Conservation (phyloP, 805 yeast genomes). For the Sungouiozyma ichnusensis region DNA sequence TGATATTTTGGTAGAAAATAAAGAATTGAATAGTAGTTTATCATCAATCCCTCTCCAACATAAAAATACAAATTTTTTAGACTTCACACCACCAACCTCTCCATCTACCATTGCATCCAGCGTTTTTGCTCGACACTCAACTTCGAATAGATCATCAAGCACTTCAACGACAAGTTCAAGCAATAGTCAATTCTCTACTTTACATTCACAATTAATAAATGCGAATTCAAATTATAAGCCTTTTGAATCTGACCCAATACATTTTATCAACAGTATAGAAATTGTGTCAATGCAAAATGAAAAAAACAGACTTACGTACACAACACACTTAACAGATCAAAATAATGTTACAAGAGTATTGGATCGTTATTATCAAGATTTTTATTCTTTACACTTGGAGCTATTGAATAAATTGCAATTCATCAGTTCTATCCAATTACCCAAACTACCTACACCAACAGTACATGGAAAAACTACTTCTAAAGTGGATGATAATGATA, state of each 20-base stretch:
- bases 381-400: slow-evolving; percentile 15
- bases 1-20: slow-evolving; percentile 7
- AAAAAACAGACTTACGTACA: slow-evolving; percentile 12
- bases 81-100: slow-evolving; percentile 14
- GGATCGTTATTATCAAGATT: slow-evolving; percentile 14
- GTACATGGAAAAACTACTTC: not conserved
- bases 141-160: slow-evolving; percentile 7
- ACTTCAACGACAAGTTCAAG: slow-evolving; percentile 1
- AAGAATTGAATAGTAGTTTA: slow-evolving; percentile 3
- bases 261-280: not conserved
- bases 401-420: slow-evolving; percentile 2
- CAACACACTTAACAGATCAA: slow-evolving; percentile 7
- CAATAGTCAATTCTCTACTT: not conserved
- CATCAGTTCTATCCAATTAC: not conserved
- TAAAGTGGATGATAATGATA: not conserved
- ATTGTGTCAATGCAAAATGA: slow-evolving; percentile 9
- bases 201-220: not conserved
- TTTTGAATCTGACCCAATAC: not conserved
- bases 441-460: slow-evolving; percentile 9
- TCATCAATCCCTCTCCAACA: not conserved
- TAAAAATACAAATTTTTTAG: slow-evolving; percentile 1
- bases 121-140: slow-evolving; percentile 8
- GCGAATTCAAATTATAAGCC: not conserved
- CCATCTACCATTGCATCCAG: slow-evolving; percentile 13
- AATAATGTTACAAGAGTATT: slow-evolving; percentile 7